Percentiles rank a stretch among this genome's conserved stretches.
These are phyloP conservation scores for Blastomyces silverae DNA, from an alignment of 2,329 filamentous ascomycete species.

Conservation along the genomic window DNA sequence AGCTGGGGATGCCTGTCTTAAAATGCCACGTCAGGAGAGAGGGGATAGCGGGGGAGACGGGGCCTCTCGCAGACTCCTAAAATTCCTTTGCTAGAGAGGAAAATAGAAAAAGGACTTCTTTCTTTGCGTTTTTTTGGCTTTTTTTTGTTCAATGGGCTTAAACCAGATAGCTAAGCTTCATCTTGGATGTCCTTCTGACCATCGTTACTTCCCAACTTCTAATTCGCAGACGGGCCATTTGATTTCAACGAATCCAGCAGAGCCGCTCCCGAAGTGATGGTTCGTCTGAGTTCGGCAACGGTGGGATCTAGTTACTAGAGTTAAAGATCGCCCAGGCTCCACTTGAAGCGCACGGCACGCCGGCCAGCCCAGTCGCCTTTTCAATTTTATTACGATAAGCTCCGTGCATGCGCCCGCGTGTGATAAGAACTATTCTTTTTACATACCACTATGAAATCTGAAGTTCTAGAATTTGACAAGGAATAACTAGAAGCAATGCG, in stretches of 20 bases:
- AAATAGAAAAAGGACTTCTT: neutral
- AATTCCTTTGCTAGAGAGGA: too few species aligned
- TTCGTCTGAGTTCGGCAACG: neutral
- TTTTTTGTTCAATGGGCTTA: neutral
- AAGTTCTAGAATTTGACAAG: constrained; percentile 1
- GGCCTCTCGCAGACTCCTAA: too few species aligned
- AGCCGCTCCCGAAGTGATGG: neutral
- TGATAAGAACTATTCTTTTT: neutral
- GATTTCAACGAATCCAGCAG: neutral
- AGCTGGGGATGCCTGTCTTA: neutral
- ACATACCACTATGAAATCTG: neutral
- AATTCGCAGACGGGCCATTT: neutral
- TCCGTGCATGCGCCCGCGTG: neutral
- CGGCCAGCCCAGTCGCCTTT: neutral
- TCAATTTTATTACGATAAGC: neutral
- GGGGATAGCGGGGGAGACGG: neutral
- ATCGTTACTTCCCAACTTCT: neutral
- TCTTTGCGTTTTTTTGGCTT: neutral
- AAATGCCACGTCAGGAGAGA: neutral
- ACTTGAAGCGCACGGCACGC: neutral
- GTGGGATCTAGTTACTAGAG: neutral
- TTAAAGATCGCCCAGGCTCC: neutral
- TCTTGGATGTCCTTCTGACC: neutral
- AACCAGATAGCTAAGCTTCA: neutral
- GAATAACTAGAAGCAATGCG: neutral